Percentiles rank a stretch among this genome's conserved stretches.
phyloP scores from a whole-genome alignment of 2,329 filamentous ascomycete species.

The Herpotrichia juniperi region DNA sequence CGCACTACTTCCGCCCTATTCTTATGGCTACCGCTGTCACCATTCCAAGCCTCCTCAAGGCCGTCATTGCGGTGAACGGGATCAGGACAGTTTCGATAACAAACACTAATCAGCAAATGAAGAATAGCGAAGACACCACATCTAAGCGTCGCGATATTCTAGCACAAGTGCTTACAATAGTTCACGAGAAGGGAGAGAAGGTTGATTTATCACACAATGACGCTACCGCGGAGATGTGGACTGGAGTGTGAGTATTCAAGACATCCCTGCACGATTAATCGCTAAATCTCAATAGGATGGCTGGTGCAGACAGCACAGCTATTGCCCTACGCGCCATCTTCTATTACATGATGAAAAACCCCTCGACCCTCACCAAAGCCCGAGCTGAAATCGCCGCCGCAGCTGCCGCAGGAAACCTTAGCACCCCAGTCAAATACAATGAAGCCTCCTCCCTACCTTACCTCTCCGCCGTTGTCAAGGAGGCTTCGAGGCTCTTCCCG shows the following conservation, averaged over 20 bases:
- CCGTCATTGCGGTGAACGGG: conserved; percentile 21
- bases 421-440: conserved; percentile 21
- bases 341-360: conserved; percentile 46
- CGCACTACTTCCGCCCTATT: conserved; percentile 35
- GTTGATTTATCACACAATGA: conserved; percentile 36
- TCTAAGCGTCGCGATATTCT: conserved; percentile 27
- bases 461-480: conserved; percentile 52
- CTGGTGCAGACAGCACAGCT: conserved; percentile 45
- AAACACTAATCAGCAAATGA: conserved; percentile 26
- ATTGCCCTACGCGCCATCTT: conserved; percentile 39
- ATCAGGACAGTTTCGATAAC: conserved; percentile 18
- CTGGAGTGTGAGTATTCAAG: conserved; percentile 32
- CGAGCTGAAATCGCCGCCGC: conserved; percentile 20
- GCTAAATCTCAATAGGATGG: conserved; percentile 34
- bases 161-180: conserved; percentile 31
- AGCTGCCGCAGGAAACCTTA: conserved; percentile 10
- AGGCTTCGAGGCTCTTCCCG: conserved; percentile 51
- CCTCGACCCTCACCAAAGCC: conserved; percentile 22
- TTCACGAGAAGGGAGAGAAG: conserved; percentile 31
- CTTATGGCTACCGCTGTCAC: conserved; percentile 29
- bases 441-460: conserved; percentile 43
- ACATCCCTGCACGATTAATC: neutral
- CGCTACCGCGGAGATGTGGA: conserved; percentile 33
- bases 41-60: conserved; percentile 28
- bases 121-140: conserved; percentile 12